phyloP scores from a whole-genome alignment of 1,139 yeast genomes.

The Wickerhamiella pararugosa region DNA sequence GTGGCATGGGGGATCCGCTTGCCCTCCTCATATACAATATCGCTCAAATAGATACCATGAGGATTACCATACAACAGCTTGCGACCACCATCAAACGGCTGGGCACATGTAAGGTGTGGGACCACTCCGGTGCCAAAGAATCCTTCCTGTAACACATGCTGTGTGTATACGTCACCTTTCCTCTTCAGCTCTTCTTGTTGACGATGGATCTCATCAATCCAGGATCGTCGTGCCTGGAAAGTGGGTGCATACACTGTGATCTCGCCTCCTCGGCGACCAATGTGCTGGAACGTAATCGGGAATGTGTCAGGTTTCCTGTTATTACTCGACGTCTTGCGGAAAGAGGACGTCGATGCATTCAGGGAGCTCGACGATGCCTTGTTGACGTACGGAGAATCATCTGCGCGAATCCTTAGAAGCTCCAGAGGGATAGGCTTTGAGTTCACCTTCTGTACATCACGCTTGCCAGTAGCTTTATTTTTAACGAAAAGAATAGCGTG shows the following conservation, averaged over 20 bases:
- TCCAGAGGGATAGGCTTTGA: slow-evolving; percentile 90
- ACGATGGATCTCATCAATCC: slow-evolving; percentile 60
- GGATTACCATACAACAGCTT: slow-evolving; percentile 84
- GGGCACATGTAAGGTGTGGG: slow-evolving; percentile 68
- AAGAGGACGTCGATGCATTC: slow-evolving; percentile 5
- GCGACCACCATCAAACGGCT: slow-evolving; percentile 90
- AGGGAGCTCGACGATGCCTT: not conserved
- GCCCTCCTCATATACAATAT: slow-evolving; percentile 29
- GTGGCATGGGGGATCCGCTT: slow-evolving; percentile 36
- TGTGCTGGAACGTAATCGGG: slow-evolving; percentile 38
- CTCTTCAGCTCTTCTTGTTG: slow-evolving; percentile 66
- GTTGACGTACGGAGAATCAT: slow-evolving; percentile 27
- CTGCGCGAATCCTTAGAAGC: slow-evolving; percentile 56
- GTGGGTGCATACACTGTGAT: slow-evolving; percentile 52
- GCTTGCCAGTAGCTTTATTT: slow-evolving; percentile 44
- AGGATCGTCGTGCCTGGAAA: slow-evolving; percentile 58
- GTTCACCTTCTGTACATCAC: slow-evolving; percentile 83
- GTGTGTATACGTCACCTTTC: slow-evolving; percentile 65
- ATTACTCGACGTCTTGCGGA: slow-evolving; percentile 5
- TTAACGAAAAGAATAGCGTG: slow-evolving; percentile 78
- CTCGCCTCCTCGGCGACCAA: slow-evolving; percentile 52
- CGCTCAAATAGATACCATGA: slow-evolving; percentile 73
- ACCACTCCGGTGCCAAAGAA: slow-evolving; percentile 52
- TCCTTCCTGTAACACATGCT: slow-evolving; percentile 48
- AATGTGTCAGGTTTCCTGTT: slow-evolving; percentile 22